phyloP scores from a whole-genome alignment of 192 early-diverging fungal species.

The Coemansia sp. region DNA sequence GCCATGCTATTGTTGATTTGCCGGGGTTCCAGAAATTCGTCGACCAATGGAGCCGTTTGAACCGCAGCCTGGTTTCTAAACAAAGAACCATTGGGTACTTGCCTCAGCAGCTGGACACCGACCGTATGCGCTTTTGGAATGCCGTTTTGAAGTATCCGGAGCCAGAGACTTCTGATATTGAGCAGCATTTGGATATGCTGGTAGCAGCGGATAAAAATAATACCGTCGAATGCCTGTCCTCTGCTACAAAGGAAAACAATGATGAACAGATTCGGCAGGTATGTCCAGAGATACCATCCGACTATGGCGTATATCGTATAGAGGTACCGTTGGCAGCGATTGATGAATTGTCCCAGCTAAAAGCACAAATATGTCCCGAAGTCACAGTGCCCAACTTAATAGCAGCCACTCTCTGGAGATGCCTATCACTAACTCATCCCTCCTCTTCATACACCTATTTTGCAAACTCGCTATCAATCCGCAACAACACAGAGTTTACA shows the following conservation, averaged over 20 bases:
- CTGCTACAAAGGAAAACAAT: too few species aligned
- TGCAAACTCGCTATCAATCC: slow-evolving; percentile 20
- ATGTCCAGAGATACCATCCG: neutral
- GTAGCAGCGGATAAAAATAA: neutral
- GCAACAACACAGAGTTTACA: slow-evolving; percentile 5
- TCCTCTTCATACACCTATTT: slow-evolving; percentile 11
- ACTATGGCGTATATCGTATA: slow-evolving; percentile 7
- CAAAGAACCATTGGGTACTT: neutral
- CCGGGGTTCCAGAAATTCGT: slow-evolving; percentile 2
- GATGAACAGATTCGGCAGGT: too few species aligned
- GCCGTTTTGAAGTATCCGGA: neutral
- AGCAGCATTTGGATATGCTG: slow-evolving; percentile 9
- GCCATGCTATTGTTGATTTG: slow-evolving; percentile 28
- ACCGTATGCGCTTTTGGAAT: slow-evolving; percentile 18
- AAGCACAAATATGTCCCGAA: neutral
- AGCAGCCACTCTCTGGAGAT: slow-evolving; percentile 23
- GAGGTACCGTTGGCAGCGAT: neutral
- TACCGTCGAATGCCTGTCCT: too few species aligned
- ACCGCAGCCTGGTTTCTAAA: neutral
- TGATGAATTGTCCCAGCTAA: neutral
- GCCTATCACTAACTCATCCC: neutral
- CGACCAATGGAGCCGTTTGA: slow-evolving; percentile 16
- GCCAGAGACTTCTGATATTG: neutral
- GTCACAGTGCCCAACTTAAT: slow-evolving; percentile 24
- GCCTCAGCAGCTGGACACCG: slow-evolving; percentile 4